A percentile compares a stretch with the other conserved stretches of the same genome.
Conservation (phyloP, 352 stramenopile genomes). For the Globisporangium splendens region DNA sequence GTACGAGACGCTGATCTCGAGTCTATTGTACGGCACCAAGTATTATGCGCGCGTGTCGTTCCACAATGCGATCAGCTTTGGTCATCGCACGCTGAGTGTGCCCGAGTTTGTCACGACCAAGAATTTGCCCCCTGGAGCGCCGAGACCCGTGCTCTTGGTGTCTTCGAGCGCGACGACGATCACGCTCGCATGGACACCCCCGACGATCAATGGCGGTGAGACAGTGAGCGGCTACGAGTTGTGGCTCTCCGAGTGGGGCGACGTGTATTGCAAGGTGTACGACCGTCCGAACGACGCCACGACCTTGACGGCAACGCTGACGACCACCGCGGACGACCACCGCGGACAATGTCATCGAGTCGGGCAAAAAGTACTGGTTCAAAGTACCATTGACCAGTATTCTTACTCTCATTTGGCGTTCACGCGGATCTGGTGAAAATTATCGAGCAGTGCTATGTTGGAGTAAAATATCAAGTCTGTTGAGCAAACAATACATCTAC, state of each 20-base stretch:
- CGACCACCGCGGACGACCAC: conserved; percentile 76
- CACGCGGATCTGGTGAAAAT: no score
- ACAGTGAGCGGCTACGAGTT: conserved; percentile 94
- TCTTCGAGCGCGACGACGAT: conserved; percentile 89
- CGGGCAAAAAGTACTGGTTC: conserved; percentile 91
- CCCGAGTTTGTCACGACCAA: conserved; percentile 83
- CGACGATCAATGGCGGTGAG: conserved; percentile 89
- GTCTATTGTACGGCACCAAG: conserved; percentile 76
- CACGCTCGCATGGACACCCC: conserved; percentile 87
- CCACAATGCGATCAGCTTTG: conserved; percentile 86
- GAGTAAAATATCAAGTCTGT: no score
- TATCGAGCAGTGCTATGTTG: no score
- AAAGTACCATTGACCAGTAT: no score
- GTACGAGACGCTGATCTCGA: conserved; percentile 58
- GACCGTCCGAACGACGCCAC: conserved; percentile 87
- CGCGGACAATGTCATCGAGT: conserved; percentile 87
- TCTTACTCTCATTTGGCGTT: no score
- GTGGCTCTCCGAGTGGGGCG: conserved; percentile 95
- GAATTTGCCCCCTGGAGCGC: conserved; percentile 85
- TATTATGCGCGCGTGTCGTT: conserved; percentile 93
- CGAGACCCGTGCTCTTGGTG: conserved; percentile 83
- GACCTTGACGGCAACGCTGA: conserved; percentile 68
- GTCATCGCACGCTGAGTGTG: conserved; percentile 53
- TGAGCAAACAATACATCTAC: no score
- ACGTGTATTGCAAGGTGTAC: conserved; percentile 89